Percentiles rank a stretch among this genome's conserved stretches.
Conservation (phyloP, 2,329 filamentous ascomycete genomes). For the Fusarium phyllophilum region DNA sequence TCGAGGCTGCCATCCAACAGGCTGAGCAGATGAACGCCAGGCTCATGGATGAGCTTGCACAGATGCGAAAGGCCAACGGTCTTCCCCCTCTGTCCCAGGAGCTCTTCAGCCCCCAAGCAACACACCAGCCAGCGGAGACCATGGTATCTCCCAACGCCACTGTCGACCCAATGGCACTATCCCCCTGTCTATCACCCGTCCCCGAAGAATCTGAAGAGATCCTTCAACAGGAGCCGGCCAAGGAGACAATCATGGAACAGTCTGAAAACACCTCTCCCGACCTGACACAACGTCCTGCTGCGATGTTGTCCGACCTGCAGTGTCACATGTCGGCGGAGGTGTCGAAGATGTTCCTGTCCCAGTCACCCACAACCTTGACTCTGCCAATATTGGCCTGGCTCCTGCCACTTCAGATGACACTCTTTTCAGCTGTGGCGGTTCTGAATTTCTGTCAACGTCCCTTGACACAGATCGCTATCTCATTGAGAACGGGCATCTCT, state of each 20-base stretch:
- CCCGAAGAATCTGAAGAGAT: slow-evolving; percentile 53
- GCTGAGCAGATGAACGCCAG: slow-evolving; percentile 65
- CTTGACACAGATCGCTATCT: slow-evolving; percentile 78
- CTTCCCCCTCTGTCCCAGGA: slow-evolving; percentile 67
- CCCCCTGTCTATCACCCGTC: slow-evolving; percentile 65
- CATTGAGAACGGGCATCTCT: slow-evolving; percentile 80
- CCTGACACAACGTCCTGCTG: slow-evolving; percentile 99
- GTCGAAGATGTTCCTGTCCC: slow-evolving; percentile 59
- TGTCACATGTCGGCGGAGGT: slow-evolving; percentile 92
- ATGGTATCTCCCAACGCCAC: slow-evolving; percentile 58
- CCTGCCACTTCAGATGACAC: slow-evolving; percentile 68
- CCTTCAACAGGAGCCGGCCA: slow-evolving; percentile 44
- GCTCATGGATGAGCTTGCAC: slow-evolving; percentile 61
- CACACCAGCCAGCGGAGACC: slow-evolving; percentile 54
- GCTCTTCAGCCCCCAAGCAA: slow-evolving; percentile 63
- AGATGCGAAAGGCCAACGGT: slow-evolving; percentile 57
- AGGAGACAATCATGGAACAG: slow-evolving; percentile 41
- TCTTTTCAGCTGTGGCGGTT: slow-evolving; percentile 75
- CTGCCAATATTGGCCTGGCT: slow-evolving; percentile 55
- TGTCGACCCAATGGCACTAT: slow-evolving; percentile 70
- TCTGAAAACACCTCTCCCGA: slow-evolving; percentile 70
- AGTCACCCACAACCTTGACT: slow-evolving; percentile 46
- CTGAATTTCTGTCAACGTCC: slow-evolving; percentile 75
- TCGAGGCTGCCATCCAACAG: slow-evolving; percentile 70
- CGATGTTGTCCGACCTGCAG: slow-evolving; percentile 99